Evolutionary conservation across 2,329 filamentous ascomycete genomes (phyloP).

Genomic region (Orbilia ellipsospora): DNA sequence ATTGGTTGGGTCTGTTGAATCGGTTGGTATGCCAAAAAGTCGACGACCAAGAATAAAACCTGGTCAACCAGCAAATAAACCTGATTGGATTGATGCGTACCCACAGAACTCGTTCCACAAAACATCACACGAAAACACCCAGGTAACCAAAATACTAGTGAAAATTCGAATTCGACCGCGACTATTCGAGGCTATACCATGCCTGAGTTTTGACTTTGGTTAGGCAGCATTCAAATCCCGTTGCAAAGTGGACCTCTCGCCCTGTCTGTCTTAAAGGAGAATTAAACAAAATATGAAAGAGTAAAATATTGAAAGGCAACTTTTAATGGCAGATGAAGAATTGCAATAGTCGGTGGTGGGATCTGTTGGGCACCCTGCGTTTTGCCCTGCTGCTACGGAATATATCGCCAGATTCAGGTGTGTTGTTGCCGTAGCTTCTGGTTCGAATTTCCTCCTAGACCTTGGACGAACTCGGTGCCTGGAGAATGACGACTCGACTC

Average conservation of each 20-base stretch:
- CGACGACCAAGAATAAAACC: constrained; percentile 2
- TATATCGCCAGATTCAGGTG: constrained; percentile 26
- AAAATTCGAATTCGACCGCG: not conserved
- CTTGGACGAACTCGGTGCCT: constrained; percentile 29
- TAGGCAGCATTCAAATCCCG: constrained; percentile 43
- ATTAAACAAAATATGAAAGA: constrained; percentile 13
- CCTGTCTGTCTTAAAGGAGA: no score
- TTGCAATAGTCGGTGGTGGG: constrained; percentile 10
- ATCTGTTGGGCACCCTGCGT: not conserved
- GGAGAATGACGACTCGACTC: not conserved
- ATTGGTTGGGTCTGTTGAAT: constrained; percentile 14
- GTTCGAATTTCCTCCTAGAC: constrained; percentile 16
- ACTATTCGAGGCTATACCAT: no score
- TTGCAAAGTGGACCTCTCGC: constrained; percentile 4
- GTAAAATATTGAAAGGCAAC: constrained; percentile 4
- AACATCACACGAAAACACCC: no score
- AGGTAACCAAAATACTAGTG: no score
- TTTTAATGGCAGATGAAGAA: not conserved
- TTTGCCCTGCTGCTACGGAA: constrained; percentile 27
- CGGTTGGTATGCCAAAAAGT: not conserved
- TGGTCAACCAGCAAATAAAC: not conserved
- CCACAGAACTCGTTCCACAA: no score
- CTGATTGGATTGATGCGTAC: no score
- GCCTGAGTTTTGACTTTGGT: not conserved
- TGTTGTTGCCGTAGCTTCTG: not conserved